Evolutionary conservation across 192 early-diverging fungal species (phyloP).

Genomic region (Umbelopsis sp.): DNA sequence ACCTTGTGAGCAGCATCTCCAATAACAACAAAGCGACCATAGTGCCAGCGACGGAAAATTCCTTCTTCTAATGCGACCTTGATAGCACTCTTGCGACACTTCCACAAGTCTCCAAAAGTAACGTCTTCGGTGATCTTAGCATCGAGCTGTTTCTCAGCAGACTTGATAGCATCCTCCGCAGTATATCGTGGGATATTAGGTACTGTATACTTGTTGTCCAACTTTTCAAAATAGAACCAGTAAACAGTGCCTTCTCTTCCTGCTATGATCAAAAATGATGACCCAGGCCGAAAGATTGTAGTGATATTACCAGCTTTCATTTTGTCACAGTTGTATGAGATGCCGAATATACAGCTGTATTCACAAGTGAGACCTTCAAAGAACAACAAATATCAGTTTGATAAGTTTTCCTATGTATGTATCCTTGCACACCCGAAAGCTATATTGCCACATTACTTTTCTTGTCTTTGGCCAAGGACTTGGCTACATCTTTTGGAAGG

Average conservation of each 20-base stretch:
- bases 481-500: background rate
- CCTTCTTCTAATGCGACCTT: slow-evolving; percentile 25
- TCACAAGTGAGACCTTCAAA: background rate
- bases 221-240: slow-evolving; percentile 5
- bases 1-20: slow-evolving; percentile 27
- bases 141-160: background rate
- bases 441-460: background rate
- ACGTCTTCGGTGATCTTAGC: background rate
- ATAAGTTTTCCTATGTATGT: background rate
- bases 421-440: background rate
- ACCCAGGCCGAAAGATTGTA: background rate
- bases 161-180: background rate
- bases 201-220: background rate
- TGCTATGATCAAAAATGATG: background rate
- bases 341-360: background rate
- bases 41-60: slow-evolving; percentile 20
- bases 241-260: background rate
- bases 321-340: background rate
- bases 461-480: background rate
- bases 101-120: background rate
- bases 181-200: slow-evolving; percentile 9
- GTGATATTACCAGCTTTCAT: background rate
- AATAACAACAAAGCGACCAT: slow-evolving; percentile 20
- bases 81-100: background rate
- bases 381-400: background rate